phyloP scores from a whole-genome alignment of 352 stramenopile species.

The Phytophthora fragariae region DNA sequence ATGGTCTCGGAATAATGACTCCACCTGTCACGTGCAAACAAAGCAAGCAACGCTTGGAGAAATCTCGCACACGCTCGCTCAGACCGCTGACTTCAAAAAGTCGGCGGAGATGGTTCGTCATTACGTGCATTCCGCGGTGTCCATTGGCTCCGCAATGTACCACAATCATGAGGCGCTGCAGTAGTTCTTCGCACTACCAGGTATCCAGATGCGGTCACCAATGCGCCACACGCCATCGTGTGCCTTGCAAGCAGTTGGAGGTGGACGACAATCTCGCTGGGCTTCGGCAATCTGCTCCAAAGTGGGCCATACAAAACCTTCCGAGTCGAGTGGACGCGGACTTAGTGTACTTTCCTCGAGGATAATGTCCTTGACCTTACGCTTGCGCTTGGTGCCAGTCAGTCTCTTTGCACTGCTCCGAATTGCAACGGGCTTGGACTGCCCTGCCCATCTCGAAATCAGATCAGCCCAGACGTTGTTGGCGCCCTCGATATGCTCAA shows the following conservation, averaged over 20 bases:
- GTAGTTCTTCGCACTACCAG: background rate
- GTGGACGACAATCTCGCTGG: too few species aligned
- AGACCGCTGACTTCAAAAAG: background rate
- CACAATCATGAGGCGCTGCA: background rate
- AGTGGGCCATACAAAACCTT: background rate
- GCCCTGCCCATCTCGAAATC: background rate
- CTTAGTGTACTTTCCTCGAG: too few species aligned
- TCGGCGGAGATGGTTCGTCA: background rate
- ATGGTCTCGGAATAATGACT: background rate
- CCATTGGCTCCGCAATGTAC: background rate
- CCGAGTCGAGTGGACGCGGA: background rate
- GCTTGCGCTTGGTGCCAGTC: background rate
- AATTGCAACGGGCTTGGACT: background rate
- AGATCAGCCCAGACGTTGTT: conserved; percentile 19
- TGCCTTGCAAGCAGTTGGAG: background rate
- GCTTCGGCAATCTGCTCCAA: background rate
- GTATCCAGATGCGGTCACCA: background rate
- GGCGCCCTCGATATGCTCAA: conserved; percentile 18
- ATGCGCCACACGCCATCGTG: background rate
- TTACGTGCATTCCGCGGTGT: background rate
- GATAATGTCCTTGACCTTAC: background rate
- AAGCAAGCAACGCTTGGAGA: background rate
- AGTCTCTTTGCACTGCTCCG: background rate
- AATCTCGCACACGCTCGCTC: background rate
- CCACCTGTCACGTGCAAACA: background rate